These are phyloP conservation scores for Debaryomycetaceae sp. DNA, from an alignment of 1,139 yeast genomes.

Conservation along the genomic window DNA sequence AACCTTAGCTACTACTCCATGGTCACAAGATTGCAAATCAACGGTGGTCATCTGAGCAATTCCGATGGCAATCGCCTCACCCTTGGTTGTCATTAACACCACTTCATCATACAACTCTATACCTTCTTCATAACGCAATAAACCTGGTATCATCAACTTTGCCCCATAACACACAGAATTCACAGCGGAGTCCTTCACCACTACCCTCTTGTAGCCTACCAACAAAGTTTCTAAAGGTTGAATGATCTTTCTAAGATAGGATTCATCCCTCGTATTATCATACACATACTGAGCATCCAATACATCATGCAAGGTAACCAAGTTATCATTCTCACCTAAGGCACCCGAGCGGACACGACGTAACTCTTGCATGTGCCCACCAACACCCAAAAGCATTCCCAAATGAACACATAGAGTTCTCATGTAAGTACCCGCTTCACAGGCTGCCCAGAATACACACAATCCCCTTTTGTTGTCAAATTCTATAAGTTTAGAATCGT, in stretches of 20 bases:
- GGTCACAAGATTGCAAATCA: constrained; percentile 94
- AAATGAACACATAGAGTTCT: constrained; percentile 97
- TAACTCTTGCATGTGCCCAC: constrained; percentile 99
- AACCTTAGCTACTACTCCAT: constrained; percentile 97
- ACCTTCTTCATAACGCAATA: constrained; percentile 95
- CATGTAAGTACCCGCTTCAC: constrained; percentile 99
- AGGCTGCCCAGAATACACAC: constrained; percentile 98
- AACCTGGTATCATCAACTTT: constrained; percentile 97
- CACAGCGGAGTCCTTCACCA: constrained; percentile 97
- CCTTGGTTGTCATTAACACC: constrained; percentile 96
- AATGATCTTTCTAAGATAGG: constrained; percentile 88
- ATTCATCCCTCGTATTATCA: constrained; percentile 95
- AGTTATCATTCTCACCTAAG: constrained; percentile 79
- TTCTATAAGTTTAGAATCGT: constrained; percentile 92
- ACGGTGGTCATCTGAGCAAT: constrained; percentile 99
- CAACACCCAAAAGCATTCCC: constrained; percentile 97
- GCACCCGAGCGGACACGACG: constrained; percentile 99
- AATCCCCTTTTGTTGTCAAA: constrained; percentile 95
- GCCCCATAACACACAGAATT: constrained; percentile 99
- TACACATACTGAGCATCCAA: constrained; percentile 97
- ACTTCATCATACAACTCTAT: constrained; percentile 97
- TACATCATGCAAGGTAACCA: constrained; percentile 95
- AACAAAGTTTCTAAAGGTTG: constrained; percentile 93
- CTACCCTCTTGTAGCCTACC: constrained; percentile 94
- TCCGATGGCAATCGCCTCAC: constrained; percentile 99